These are phyloP conservation scores for Beta macrorhiza DNA, from an alignment of 179 eudicot species.

Conservation along the genomic window DNA sequence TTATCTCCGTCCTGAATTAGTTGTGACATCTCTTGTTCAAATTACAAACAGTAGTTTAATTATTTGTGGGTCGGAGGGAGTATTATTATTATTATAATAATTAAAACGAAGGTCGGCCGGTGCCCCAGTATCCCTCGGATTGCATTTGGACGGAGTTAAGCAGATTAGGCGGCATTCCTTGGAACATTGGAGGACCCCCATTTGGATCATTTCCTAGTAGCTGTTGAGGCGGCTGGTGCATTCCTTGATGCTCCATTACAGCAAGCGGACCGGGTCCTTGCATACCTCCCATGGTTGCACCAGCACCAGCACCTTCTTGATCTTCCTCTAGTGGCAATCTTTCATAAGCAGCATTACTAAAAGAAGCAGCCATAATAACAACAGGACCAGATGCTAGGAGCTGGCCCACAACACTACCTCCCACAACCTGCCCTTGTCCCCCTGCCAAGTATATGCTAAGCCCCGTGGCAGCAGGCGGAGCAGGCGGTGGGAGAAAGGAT, in stretches of 20 bases:
- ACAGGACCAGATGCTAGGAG: conserved; percentile 38
- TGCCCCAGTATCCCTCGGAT: conserved; percentile 35
- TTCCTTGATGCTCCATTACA: conserved; percentile 21
- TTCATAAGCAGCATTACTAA: conserved; percentile 44
- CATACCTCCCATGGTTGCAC: conserved; percentile 17
- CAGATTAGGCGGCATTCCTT: conserved; percentile 33
- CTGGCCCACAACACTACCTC: conserved; percentile 42
- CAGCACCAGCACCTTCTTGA: conserved; percentile 23
- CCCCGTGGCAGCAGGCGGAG: conserved; percentile 44
- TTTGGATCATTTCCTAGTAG: conserved; percentile 32
- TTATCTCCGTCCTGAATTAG: background rate
- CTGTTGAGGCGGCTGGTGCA: conserved; percentile 22
- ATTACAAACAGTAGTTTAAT: background rate
- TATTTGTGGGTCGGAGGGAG: background rate
- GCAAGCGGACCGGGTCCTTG: conserved; percentile 26
- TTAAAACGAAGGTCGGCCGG: conserved; percentile 30
- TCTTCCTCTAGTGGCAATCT: conserved; percentile 41
- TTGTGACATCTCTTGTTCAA: conserved; percentile 5
- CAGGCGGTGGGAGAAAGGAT: conserved; percentile 41
- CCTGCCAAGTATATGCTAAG: conserved; percentile 40
- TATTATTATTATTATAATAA: background rate
- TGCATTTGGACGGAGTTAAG: conserved; percentile 37
- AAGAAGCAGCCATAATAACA: conserved; percentile 42
- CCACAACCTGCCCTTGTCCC: conserved; percentile 48
- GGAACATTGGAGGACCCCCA: conserved; percentile 23